Conservation (phyloP, 441 rosid species). For the Populus hybrid region DNA sequence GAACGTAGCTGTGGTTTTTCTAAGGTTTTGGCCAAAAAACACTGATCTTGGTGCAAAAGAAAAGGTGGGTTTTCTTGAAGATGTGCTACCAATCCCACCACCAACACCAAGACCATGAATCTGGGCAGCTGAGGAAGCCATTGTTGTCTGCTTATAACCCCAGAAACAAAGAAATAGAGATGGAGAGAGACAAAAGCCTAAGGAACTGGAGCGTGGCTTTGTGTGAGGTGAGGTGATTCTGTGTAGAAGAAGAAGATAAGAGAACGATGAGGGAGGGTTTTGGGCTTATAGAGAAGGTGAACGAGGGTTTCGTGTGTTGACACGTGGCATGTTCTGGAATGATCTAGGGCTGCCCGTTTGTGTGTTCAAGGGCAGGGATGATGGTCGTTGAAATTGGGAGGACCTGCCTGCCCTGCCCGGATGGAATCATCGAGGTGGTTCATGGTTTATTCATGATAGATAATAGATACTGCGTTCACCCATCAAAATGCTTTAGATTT, state of each 20-base stretch:
- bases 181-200: not conserved
- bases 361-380: not conserved
- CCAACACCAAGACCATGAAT: conserved; percentile 47
- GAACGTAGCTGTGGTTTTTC: conserved; percentile 29
- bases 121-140: conserved; percentile 70
- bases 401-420: conserved; percentile 20
- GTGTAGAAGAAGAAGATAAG: conserved; percentile 25
- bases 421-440: conserved; percentile 29
- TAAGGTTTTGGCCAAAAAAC: conserved; percentile 55
- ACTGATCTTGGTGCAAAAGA: conserved; percentile 34
- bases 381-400: conserved; percentile 10
- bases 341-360: conserved; percentile 17
- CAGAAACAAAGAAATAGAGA: not conserved
- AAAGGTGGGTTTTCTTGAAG: conserved; percentile 28
- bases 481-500: too few species aligned
- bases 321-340: conserved; percentile 48
- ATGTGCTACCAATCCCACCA: conserved; percentile 31
- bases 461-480: too few species aligned
- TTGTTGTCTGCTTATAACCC: not conserved
- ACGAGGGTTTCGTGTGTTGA: conserved; percentile 41
- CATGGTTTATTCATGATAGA: too few species aligned
- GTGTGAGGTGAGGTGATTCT: not conserved
- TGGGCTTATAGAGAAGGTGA: not conserved
- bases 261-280: conserved; percentile 20
- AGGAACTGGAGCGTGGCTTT: not conserved